Evolutionary conservation across 2,329 filamentous ascomycete genomes (phyloP).

Genomic region (Reticulascus tulasneorum): DNA sequence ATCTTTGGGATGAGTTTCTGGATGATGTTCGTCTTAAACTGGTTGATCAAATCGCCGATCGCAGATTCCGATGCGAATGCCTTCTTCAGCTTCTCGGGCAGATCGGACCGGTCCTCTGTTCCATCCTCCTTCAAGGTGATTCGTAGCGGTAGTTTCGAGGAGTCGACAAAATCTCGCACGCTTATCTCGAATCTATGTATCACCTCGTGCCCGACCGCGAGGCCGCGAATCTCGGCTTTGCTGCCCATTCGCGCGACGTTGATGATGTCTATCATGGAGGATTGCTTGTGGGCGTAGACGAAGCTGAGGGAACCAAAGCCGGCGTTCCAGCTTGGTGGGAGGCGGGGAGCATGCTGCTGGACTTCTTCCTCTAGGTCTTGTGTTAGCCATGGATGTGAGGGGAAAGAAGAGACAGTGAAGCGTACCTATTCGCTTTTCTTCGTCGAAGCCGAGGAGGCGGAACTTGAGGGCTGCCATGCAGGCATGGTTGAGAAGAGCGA

Average conservation of each 20-base stretch:
- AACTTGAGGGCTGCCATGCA: constrained; percentile 80
- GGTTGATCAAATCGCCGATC: constrained; percentile 64
- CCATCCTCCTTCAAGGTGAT: constrained; percentile 43
- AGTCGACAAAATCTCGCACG: constrained; percentile 70
- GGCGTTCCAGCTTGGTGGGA: constrained; percentile 79
- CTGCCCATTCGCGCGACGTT: constrained; percentile 77
- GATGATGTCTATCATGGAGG: constrained; percentile 77
- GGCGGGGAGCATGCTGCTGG: constrained; percentile 52
- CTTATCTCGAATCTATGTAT: constrained; percentile 74
- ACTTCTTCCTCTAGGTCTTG: constrained; percentile 50
- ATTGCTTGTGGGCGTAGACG: constrained; percentile 81
- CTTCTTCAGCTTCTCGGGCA: constrained; percentile 46
- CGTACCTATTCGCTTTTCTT: constrained; percentile 74
- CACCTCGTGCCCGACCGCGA: constrained; percentile 75
- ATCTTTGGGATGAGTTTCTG: constrained; percentile 78
- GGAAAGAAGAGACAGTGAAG: constrained; percentile 17
- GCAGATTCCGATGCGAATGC: constrained; percentile 72
- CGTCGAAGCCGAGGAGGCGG: constrained; percentile 74
- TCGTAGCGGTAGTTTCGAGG: constrained; percentile 50
- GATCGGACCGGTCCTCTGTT: constrained; percentile 45
- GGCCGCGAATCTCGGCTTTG: constrained; percentile 78
- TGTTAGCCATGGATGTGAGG: constrained; percentile 1
- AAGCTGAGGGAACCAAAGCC: constrained; percentile 70
- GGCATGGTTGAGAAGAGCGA: constrained; percentile 80
- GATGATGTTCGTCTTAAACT: constrained; percentile 75